Conservation (phyloP, 345 rosid species). For the Eucalyptus sideroxylon region DNA sequence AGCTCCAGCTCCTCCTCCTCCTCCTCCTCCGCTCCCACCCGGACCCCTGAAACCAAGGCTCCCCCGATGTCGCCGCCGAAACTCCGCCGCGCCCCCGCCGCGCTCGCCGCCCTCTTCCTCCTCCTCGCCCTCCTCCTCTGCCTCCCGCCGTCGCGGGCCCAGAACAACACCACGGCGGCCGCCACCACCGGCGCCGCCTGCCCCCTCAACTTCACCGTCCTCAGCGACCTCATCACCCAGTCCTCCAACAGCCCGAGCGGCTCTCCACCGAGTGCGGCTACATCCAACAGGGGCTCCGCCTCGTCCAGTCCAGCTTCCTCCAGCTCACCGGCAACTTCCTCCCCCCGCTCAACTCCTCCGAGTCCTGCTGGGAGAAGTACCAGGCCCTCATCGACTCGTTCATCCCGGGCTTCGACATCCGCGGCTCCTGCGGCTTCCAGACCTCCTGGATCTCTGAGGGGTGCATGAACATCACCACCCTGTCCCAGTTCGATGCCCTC, state of each 20-base stretch:
- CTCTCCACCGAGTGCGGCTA: slow-evolving; percentile 29
- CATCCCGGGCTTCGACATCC: slow-evolving; percentile 35
- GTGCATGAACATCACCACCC: slow-evolving; percentile 64
- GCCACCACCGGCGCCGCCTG: slow-evolving; percentile 25
- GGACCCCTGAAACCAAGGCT: neutral
- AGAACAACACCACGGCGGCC: neutral
- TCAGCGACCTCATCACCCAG: slow-evolving; percentile 10
- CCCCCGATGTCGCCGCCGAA: neutral
- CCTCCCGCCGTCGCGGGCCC: slow-evolving; percentile 3
- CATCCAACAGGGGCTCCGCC: slow-evolving; percentile 68
- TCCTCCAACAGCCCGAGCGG: neutral
- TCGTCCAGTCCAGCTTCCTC: slow-evolving; percentile 54
- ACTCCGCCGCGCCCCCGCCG: neutral
- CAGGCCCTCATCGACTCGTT: slow-evolving; percentile 20
- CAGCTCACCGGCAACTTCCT: slow-evolving; percentile 37
- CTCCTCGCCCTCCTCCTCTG: neutral
- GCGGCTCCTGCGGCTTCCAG: slow-evolving; percentile 52
- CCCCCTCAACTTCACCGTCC: slow-evolving; percentile 56
- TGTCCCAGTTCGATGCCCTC: slow-evolving; percentile 31
- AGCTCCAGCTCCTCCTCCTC: neutral
- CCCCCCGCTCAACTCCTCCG: slow-evolving; percentile 44
- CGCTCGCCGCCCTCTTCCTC: neutral
- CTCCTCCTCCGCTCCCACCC: neutral
- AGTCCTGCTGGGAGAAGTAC: slow-evolving; percentile 56
- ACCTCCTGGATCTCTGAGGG: slow-evolving; percentile 75